phyloP scores from a whole-genome alignment of 2,329 filamentous ascomycete species.

The Bipolaris victoriae region DNA sequence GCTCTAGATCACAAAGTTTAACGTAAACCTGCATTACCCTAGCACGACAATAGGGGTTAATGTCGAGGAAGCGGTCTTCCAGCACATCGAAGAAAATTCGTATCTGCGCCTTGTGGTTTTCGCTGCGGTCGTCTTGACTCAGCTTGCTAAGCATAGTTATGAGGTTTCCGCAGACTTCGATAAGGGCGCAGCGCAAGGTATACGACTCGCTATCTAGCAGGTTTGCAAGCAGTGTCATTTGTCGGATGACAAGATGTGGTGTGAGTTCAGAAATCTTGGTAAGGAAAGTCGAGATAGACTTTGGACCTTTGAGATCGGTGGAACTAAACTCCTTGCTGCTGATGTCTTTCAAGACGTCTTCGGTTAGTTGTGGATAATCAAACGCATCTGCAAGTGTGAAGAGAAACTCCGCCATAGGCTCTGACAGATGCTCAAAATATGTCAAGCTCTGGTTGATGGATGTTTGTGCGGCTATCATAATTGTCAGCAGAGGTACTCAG shows the following conservation, averaged over 20 bases:
- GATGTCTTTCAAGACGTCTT: slow-evolving; percentile 90
- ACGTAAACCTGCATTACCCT: slow-evolving; percentile 91
- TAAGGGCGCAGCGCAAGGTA: slow-evolving; percentile 88
- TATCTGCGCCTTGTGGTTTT: slow-evolving; percentile 93
- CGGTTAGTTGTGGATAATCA: slow-evolving; percentile 92
- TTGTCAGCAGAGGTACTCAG: slow-evolving; percentile 17
- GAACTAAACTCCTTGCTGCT: slow-evolving; percentile 98
- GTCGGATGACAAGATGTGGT: slow-evolving; percentile 91
- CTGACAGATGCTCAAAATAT: slow-evolving; percentile 98
- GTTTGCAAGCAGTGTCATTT: slow-evolving; percentile 94
- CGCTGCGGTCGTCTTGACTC: slow-evolving; percentile 76
- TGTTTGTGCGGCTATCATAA: slow-evolving; percentile 79
- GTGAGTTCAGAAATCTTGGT: slow-evolving; percentile 90
- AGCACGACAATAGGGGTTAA: slow-evolving; percentile 95
- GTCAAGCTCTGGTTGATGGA: slow-evolving; percentile 97
- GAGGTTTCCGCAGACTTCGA: slow-evolving; percentile 97
- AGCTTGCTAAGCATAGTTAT: slow-evolving; percentile 88
- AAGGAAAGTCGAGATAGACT: slow-evolving; percentile 94
- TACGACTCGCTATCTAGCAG: slow-evolving; percentile 97
- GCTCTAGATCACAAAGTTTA: slow-evolving; percentile 87
- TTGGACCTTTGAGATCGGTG: slow-evolving; percentile 92
- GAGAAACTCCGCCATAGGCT: slow-evolving; percentile 98
- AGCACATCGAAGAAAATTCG: slow-evolving; percentile 97
- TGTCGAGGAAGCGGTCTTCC: slow-evolving; percentile 92
- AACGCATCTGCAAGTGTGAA: slow-evolving; percentile 97